Conservation (phyloP, 1,139 yeast species). For the Saccharomyces hybrid region DNA sequence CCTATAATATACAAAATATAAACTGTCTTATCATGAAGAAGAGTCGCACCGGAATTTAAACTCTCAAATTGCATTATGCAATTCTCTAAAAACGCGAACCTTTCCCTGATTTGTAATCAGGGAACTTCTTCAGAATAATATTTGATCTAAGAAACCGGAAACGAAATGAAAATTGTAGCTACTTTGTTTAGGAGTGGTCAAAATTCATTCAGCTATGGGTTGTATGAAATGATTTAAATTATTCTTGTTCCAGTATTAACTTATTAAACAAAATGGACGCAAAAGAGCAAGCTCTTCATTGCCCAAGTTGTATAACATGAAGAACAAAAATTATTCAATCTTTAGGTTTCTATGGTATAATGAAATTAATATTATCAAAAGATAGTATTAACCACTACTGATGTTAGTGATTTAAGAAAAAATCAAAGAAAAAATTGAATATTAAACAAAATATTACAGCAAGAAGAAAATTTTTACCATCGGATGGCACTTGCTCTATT, state of each 20-base stretch:
- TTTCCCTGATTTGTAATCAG: slow-evolving; percentile 9
- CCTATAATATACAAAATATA: slow-evolving; percentile 12
- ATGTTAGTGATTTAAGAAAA: slow-evolving; percentile 26
- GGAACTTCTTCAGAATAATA: slow-evolving; percentile 27
- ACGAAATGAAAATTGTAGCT: slow-evolving; percentile 65
- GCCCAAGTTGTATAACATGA: slow-evolving; percentile 8
- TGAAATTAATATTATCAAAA: slow-evolving; percentile 36
- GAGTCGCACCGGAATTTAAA: slow-evolving; percentile 33
- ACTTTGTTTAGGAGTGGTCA: slow-evolving; percentile 34
- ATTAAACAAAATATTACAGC: background rate
- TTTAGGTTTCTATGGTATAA: slow-evolving; percentile 45
- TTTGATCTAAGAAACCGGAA: slow-evolving; percentile 65
- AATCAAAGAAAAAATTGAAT: slow-evolving; percentile 4
- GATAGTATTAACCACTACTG: slow-evolving; percentile 37
- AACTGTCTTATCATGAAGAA: slow-evolving; percentile 31
- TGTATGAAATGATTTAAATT: slow-evolving; percentile 23
- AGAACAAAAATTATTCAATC: slow-evolving; percentile 27
- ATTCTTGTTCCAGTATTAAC: slow-evolving; percentile 32
- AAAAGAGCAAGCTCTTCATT: slow-evolving; percentile 2
- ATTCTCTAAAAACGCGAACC: slow-evolving; percentile 31
- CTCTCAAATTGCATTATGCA: slow-evolving; percentile 30
- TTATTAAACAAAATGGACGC: slow-evolving; percentile 10
- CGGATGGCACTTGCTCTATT: background rate
- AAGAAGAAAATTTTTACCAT: background rate
- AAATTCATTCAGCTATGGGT: slow-evolving; percentile 34